Conservation (phyloP, 768 basidiomycete genomes). For the Kondoa subrosea region DNA sequence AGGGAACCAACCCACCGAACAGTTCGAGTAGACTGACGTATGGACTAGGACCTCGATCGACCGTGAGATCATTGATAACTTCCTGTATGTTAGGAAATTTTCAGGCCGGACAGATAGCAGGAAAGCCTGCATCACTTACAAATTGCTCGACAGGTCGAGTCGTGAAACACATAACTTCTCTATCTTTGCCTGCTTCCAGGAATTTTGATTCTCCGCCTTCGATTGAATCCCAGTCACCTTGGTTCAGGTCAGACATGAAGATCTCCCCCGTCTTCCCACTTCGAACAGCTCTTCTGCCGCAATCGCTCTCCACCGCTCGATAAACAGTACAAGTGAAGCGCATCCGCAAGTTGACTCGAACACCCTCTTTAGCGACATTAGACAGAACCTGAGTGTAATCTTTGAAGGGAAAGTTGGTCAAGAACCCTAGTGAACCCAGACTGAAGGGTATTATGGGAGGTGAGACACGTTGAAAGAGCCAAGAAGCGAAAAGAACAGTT, state of each 20-base stretch:
- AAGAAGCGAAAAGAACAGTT: conserved; percentile 94
- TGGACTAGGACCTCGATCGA: conserved; percentile 93
- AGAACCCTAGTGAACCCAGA: conserved; percentile 88
- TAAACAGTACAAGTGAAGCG: conserved; percentile 98
- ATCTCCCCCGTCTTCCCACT: conserved; percentile 90
- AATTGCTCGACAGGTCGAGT: conserved; percentile 90
- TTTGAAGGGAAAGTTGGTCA: conserved; percentile 87
- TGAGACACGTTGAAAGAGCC: conserved; percentile 95
- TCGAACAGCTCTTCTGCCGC: conserved; percentile 63
- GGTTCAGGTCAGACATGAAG: conserved; percentile 80
- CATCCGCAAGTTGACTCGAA: conserved; percentile 95
- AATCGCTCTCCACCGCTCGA: conserved; percentile 63
- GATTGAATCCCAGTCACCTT: conserved; percentile 87
- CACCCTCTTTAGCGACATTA: conserved; percentile 72
- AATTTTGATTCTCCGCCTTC: conserved; percentile 42
- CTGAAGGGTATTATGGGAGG: conserved; percentile 98
- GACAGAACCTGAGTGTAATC: conserved; percentile 73
- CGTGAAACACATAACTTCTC: conserved; percentile 94
- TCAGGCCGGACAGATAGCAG: background rate
- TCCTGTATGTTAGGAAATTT: conserved; percentile 35
- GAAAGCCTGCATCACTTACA: background rate
- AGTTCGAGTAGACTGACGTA: conserved; percentile 90
- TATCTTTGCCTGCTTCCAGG: conserved; percentile 48
- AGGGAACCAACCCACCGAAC: conserved; percentile 50
- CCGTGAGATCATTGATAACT: conserved; percentile 89